phyloP scores from a whole-genome alignment of 176 grass and related monocot genomes.

The Chloris gayana region DNA sequence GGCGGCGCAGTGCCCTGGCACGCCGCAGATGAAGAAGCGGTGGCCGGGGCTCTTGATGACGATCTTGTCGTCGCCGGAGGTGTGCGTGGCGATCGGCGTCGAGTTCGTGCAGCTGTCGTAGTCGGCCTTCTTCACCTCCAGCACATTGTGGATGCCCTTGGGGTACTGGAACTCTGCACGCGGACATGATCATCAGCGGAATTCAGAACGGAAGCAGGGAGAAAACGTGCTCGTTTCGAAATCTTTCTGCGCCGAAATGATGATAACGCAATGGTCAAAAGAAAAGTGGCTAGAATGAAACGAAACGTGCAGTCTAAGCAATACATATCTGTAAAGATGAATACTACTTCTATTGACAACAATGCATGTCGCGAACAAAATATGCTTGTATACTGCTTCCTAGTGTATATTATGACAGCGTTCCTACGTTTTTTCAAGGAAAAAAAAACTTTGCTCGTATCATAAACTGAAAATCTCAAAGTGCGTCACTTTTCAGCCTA shows the following conservation, averaged over 20 bases:
- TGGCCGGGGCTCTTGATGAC: conserved; percentile 69
- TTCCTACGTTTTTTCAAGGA: too few species aligned
- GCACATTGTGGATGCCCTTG: conserved; percentile 74
- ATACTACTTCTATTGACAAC: not conserved
- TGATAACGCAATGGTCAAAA: not conserved
- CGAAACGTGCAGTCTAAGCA: conserved; percentile 44
- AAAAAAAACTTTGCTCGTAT: not conserved
- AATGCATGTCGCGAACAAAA: not conserved
- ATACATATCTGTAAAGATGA: conserved; percentile 20
- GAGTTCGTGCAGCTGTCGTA: conserved; percentile 73
- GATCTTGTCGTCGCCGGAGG: conserved; percentile 77
- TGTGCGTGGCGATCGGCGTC: conserved; percentile 63
- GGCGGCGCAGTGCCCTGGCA: conserved; percentile 65
- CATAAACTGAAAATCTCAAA: conserved; percentile 13
- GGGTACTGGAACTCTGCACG: conserved; percentile 68
- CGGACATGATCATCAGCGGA: conserved; percentile 7
- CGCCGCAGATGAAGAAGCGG: conserved; percentile 84
- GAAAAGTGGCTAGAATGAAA: not conserved
- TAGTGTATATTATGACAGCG: too few species aligned
- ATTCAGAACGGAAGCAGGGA: not conserved
- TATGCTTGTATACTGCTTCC: conserved; percentile 25
- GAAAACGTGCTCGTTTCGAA: not conserved
- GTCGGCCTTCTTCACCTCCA: conserved; percentile 72
- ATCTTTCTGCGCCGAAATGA: conserved; percentile 10
- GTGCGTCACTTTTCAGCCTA: conserved; percentile 38